A percentile compares a stretch with the other conserved stretches of the same genome.
Evolutionary conservation across 768 basidiomycete genomes (phyloP).

Genomic region (Saitozyma sp.): DNA sequence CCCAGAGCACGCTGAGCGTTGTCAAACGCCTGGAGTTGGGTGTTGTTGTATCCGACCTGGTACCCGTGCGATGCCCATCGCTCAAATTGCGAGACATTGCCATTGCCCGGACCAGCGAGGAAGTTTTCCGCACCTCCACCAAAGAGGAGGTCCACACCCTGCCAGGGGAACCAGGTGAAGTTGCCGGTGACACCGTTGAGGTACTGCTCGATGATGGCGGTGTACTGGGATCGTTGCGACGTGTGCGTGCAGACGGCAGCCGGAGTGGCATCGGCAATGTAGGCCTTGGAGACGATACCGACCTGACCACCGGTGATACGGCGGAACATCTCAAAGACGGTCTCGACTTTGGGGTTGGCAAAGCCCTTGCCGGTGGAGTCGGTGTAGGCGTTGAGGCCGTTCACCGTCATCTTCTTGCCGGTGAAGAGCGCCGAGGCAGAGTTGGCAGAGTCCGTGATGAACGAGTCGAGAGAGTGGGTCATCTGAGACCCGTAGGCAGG

Average conservation of each 20-base stretch:
- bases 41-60: constrained; percentile 48
- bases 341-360: constrained; percentile 53
- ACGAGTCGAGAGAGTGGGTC: constrained; percentile 51
- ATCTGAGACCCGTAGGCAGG: constrained; percentile 48
- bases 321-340: constrained; percentile 50
- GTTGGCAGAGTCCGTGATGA: constrained; percentile 55
- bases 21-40: constrained; percentile 43
- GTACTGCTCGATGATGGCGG: constrained; percentile 50
- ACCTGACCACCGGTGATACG: constrained; percentile 49
- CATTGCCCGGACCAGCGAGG: constrained; percentile 38
- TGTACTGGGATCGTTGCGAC: constrained; percentile 47
- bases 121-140: constrained; percentile 53
- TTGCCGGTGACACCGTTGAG: constrained; percentile 48
- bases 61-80: constrained; percentile 48
- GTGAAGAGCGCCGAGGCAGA: constrained; percentile 53
- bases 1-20: constrained; percentile 50
- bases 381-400: constrained; percentile 52
- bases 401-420: constrained; percentile 52
- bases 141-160: constrained; percentile 44
- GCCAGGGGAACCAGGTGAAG: constrained; percentile 52
- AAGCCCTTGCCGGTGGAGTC: constrained; percentile 39
- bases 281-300: constrained; percentile 54
- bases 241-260: constrained; percentile 50
- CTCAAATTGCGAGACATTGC: constrained; percentile 34
- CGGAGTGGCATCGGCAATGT: constrained; percentile 54